These are phyloP conservation scores for Vitis riparia DNA, from an alignment of 164 flowering plant species.

Conservation along the genomic window DNA sequence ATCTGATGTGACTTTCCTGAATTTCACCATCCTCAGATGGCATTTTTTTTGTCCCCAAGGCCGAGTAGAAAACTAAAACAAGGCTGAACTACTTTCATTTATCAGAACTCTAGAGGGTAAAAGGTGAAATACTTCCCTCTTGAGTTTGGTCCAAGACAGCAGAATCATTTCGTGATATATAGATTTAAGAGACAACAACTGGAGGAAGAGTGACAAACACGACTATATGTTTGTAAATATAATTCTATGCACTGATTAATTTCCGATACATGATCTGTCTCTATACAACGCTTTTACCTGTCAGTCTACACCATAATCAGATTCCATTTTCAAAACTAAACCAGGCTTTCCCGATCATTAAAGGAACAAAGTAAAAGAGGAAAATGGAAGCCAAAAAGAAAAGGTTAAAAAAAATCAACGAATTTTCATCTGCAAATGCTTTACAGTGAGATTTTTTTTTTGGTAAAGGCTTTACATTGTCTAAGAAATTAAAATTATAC, in stretches of 20 bases:
- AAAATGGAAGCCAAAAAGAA: background rate
- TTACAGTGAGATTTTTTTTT: background rate
- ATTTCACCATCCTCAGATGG: too few species aligned
- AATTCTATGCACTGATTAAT: background rate
- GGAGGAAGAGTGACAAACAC: too few species aligned
- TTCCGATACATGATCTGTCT: background rate
- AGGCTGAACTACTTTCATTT: too few species aligned
- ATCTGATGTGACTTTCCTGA: too few species aligned
- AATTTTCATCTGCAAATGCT: conserved; percentile 2
- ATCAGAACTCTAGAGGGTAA: too few species aligned
- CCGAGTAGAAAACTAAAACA: too few species aligned
- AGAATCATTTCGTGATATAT: too few species aligned
- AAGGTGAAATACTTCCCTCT: too few species aligned
- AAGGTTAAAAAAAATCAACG: background rate
- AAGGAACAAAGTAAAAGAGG: too few species aligned
- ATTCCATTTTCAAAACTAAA: background rate
- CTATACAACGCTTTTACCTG: background rate
- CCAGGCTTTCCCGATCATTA: background rate
- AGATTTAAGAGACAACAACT: too few species aligned
- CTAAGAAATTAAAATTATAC: background rate
- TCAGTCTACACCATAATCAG: background rate
- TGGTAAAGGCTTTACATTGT: conserved; percentile 10
- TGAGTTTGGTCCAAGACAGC: too few species aligned
- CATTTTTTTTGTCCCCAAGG: too few species aligned
- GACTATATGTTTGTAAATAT: background rate